Evolutionary conservation across 2,329 filamentous ascomycete genomes (phyloP), one percentile per base, ranked within the genome.

Genomic region (Epicoccum sorghinum): DNA sequence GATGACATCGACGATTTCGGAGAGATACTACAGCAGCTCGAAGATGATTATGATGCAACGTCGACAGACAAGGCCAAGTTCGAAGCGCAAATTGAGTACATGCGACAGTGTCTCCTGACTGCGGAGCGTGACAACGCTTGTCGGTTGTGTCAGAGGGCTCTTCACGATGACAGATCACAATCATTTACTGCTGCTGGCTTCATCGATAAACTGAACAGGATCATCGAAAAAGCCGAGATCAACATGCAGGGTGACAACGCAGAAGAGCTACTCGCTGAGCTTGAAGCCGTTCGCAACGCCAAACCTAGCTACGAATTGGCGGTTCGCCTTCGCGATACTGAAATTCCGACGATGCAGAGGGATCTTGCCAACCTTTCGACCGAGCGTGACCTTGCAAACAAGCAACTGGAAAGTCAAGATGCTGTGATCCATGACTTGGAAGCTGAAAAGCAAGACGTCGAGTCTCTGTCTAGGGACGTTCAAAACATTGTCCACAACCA

Each of bases 391-490:
- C 48, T 50, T 30, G 64, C 81, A 35, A 74, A 76, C 41, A 65
- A 65, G 23, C 69, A 78, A 52, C 64, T 80, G 7, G 86, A 90
- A 62, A 76, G 81, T 23, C 85, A 91, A 64, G 92, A 96, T 63
- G 82, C 82, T 32, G 72, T 78, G 3, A 86, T 95, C 47, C 79
- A 83, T 38, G 82, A 87, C 39, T 75, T 76, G 22, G 83, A 85
- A 47, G 84, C 89, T 55, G 85, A 83, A 39, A 88, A 87, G 67
- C 83, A 86, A 62, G 90, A 95, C 35, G 78, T 93, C 6, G 91
- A 96, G 56, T 84, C 86, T 3, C 80, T 97, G 60, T 82, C 83
- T 39, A 91, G 90, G 73, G 91, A 89, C 2, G 86, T 97, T 7
- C 80, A 84, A 52, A 89, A 83, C 54, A 96, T 99, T 55, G 77